phyloP scores from a whole-genome alignment of 2,329 filamentous ascomycete species.

The Cryphonectria naterciae region DNA sequence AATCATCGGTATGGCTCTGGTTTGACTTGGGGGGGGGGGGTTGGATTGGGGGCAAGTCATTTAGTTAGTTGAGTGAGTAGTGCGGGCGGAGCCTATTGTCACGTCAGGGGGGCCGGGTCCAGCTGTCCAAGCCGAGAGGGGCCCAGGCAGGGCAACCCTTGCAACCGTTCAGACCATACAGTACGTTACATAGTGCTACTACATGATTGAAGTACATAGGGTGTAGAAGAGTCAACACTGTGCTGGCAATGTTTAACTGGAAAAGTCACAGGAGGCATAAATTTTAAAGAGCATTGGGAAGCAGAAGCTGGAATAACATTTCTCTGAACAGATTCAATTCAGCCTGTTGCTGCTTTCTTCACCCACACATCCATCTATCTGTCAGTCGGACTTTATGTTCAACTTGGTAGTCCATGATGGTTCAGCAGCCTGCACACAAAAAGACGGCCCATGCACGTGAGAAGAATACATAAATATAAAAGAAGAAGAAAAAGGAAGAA shows the following conservation, averaged over 20 bases:
- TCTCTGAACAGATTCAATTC: background rate
- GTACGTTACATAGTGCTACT: background rate
- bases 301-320: background rate
- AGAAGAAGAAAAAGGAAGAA: no score
- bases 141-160: background rate
- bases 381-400: background rate
- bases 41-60: background rate
- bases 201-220: no score
- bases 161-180: background rate
- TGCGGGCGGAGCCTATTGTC: background rate
- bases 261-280: no score
- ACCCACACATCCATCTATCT: background rate
- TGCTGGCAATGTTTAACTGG: no score
- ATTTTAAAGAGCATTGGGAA: background rate
- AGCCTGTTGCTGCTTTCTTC: background rate
- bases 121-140: background rate
- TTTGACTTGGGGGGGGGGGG: background rate
- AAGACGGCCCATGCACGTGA: background rate
- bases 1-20: background rate
- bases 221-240: background rate
- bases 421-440: background rate
- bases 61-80: background rate
- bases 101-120: slow-evolving; percentile 9
- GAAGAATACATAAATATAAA: no score
- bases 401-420: background rate